Evolutionary conservation across 169 alveolate species (phyloP).

Genomic region (Eimeria necatrix): DNA sequence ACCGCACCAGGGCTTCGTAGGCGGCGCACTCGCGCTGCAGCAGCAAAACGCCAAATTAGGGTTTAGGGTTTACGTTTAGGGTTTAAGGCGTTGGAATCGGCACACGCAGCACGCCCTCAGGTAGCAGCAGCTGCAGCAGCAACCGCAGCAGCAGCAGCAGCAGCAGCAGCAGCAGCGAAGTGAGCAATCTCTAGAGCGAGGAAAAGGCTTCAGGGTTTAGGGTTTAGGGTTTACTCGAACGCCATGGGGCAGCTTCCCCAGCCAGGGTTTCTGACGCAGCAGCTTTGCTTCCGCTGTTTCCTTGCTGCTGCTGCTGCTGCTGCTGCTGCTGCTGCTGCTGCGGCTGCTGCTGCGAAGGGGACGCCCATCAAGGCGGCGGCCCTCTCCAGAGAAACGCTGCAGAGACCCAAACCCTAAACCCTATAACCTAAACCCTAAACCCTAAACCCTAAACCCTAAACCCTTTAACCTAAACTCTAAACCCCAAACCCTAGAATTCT

Average conservation of each 20-base stretch:
- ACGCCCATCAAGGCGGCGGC: too few species aligned
- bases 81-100: not conserved
- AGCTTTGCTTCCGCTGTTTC: not conserved
- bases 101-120: not conserved
- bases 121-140: not conserved
- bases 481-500: too few species aligned
- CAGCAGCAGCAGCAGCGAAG: too few species aligned
- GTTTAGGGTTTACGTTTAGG: not conserved
- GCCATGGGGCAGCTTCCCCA: not conserved
- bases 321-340: too few species aligned
- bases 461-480: too few species aligned
- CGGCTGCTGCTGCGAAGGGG: too few species aligned
- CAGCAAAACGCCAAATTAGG: not conserved
- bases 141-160: too few species aligned
- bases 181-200: not conserved
- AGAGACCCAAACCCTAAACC: not conserved
- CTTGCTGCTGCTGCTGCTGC: not conserved
- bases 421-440: not conserved
- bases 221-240: too few species aligned
- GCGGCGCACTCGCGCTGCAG: constrained; percentile 7
- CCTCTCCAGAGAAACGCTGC: too few species aligned
- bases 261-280: not conserved
- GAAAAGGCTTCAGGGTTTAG: too few species aligned
- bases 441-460: not conserved
- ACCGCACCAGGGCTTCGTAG: not conserved